These are phyloP conservation scores for Graphilbum sp. DNA, from an alignment of 2,329 filamentous ascomycete genomes.

Conservation along the genomic window DNA sequence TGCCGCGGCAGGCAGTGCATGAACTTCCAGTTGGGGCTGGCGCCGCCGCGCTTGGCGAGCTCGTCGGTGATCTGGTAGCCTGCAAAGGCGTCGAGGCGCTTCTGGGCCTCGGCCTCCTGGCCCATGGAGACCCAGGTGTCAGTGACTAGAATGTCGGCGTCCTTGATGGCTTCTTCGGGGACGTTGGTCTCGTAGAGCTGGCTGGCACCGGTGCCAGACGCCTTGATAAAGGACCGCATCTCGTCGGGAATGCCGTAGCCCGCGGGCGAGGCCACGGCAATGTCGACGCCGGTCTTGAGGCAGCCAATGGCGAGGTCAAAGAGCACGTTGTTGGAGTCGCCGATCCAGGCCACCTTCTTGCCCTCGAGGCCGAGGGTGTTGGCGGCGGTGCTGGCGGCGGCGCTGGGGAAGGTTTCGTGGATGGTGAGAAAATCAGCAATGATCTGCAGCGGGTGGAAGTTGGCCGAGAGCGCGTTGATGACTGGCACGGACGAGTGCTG, in stretches of 20 bases:
- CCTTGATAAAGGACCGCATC: conserved; percentile 59
- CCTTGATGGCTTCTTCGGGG: conserved; percentile 72
- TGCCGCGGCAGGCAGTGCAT: conserved; percentile 97
- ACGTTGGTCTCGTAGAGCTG: conserved; percentile 58
- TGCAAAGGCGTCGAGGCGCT: conserved; percentile 63
- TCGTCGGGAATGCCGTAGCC: conserved; percentile 65
- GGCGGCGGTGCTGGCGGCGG: conserved; percentile 16
- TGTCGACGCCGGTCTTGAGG: conserved; percentile 70
- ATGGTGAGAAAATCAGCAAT: conserved; percentile 91
- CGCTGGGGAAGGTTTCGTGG: conserved; percentile 52
- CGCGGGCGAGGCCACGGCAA: conserved; percentile 72
- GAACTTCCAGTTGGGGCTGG: conserved; percentile 84
- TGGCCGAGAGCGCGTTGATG: conserved; percentile 76
- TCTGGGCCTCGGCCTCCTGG: conserved; percentile 70
- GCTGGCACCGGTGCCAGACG: conserved; percentile 35
- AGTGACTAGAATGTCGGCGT: conserved; percentile 80
- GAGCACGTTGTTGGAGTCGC: conserved; percentile 92
- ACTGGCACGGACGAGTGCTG: conserved; percentile 62
- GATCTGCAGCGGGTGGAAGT: conserved; percentile 85
- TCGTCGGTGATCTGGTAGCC: conserved; percentile 88
- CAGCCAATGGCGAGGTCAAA: conserved; percentile 84
- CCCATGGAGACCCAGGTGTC: conserved; percentile 99
- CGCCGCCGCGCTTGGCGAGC: conserved; percentile 67
- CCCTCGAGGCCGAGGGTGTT: conserved; percentile 53
- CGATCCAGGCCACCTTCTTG: conserved; percentile 88